phyloP scores from a whole-genome alignment of 2,329 filamentous ascomycete species.

The Pseudonectria buxi region DNA sequence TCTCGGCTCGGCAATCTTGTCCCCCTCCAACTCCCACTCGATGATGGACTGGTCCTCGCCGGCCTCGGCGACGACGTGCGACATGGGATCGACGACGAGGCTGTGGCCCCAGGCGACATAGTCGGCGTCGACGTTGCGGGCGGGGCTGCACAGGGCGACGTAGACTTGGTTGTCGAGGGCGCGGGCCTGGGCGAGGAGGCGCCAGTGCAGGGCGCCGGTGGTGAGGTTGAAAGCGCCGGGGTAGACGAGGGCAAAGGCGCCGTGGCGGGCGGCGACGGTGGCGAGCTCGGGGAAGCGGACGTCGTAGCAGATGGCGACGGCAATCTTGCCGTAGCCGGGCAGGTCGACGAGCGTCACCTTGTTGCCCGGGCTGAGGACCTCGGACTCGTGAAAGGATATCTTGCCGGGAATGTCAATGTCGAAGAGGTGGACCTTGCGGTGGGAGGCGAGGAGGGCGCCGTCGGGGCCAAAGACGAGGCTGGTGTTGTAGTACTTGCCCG shows the following conservation, averaged over 20 bases:
- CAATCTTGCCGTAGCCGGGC: conserved; percentile 81
- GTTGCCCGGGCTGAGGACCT: conserved; percentile 80
- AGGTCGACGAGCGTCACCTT: conserved; percentile 80
- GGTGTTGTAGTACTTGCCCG: conserved; percentile 80
- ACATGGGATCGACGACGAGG: conserved; percentile 81
- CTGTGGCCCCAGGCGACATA: conserved; percentile 95
- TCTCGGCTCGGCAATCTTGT: conserved; percentile 66
- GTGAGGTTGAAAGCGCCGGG: conserved; percentile 97
- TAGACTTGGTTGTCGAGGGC: conserved; percentile 94
- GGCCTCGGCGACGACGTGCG: conserved; percentile 70
- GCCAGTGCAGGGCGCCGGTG: conserved; percentile 89
- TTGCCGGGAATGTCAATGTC: conserved; percentile 96
- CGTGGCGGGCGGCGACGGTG: conserved; percentile 76
- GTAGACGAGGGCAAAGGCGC: conserved; percentile 83
- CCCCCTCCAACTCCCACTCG: conserved; percentile 61
- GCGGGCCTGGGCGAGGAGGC: conserved; percentile 70
- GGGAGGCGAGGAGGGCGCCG: conserved; percentile 75
- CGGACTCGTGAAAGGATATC: conserved; percentile 85
- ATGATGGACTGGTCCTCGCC: conserved; percentile 73
- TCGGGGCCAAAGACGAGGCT: conserved; percentile 72
- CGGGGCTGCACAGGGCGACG: conserved; percentile 86
- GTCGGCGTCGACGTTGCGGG: conserved; percentile 65
- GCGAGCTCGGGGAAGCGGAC: conserved; percentile 93
- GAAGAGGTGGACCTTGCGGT: conserved; percentile 93
- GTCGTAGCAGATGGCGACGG: conserved; percentile 93